Percentiles rank a stretch among this genome's conserved stretches.
These are phyloP conservation scores for Flaveria ramosissima DNA, from an alignment of 129 eudicot genomes.

Conservation along the genomic window DNA sequence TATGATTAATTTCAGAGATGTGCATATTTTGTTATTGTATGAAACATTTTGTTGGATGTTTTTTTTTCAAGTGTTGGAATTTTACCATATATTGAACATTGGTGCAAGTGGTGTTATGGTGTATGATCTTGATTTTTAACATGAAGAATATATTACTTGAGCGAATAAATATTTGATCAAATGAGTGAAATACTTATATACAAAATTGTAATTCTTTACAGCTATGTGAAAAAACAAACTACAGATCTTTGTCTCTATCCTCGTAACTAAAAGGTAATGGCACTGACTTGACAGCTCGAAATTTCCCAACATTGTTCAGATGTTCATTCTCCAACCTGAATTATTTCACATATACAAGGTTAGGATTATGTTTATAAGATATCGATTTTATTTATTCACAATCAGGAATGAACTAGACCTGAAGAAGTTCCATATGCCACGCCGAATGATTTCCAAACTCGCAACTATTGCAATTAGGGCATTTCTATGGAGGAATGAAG, in stretches of 20 bases:
- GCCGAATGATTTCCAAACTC: constrained; percentile 65
- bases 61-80: background rate
- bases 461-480: constrained; percentile 61
- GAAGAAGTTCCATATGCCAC: constrained; percentile 82
- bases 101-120: background rate
- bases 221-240: constrained; percentile 3
- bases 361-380: background rate
- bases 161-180: background rate
- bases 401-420: constrained; percentile 40
- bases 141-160: background rate
- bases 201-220: constrained; percentile 16
- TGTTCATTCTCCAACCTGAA: constrained; percentile 71
- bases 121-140: background rate
- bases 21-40: background rate
- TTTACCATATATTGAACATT: background rate
- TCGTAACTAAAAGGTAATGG: constrained; percentile 65
- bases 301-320: constrained; percentile 68
- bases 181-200: no score
- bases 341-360: background rate
- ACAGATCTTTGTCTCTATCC: constrained; percentile 36
- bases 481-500: constrained; percentile 55
- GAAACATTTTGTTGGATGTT: constrained; percentile 2
- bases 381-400: background rate
- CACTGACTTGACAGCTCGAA: constrained; percentile 61
- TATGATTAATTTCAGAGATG: no score